Conservation (phyloP, 305 asterid species). For the Fraxinus platypoda region DNA sequence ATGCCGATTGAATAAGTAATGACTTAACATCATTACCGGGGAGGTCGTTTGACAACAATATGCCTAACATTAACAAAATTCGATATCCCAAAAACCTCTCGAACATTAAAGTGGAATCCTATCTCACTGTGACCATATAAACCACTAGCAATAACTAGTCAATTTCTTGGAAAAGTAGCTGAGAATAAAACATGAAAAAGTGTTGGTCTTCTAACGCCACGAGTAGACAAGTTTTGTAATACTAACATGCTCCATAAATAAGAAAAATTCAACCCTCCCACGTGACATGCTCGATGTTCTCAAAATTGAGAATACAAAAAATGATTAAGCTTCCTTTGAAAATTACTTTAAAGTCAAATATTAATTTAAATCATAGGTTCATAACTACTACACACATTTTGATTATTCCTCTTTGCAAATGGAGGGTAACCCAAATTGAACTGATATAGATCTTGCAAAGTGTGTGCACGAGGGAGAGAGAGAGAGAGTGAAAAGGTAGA, state of each 20-base stretch:
- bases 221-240: not conserved
- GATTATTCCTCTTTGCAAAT: not conserved
- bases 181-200: not conserved
- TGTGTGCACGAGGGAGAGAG: not conserved
- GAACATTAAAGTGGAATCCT: not conserved
- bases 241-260: not conserved
- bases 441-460: not conserved
- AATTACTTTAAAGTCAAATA: too few relatives aligned
- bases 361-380: too few relatives aligned
- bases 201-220: not conserved
- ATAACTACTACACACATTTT: not conserved
- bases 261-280: not conserved
- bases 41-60: too few relatives aligned
- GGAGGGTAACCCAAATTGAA: not conserved
- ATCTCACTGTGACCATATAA: not conserved
- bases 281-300: not conserved
- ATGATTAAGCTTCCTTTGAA: not conserved
- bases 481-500: not conserved
- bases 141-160: not conserved
- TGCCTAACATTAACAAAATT: not conserved
- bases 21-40: too few relatives aligned
- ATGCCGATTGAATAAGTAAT: too few relatives aligned
- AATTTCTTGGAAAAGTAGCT: not conserved
- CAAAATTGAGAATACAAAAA: not conserved
- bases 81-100: not conserved